A percentile compares a stretch with the other conserved stretches of the same genome.
These are phyloP conservation scores for Dioscorea dumetorum DNA, from an alignment of 106 monocot genomes.

Conservation along the genomic window DNA sequence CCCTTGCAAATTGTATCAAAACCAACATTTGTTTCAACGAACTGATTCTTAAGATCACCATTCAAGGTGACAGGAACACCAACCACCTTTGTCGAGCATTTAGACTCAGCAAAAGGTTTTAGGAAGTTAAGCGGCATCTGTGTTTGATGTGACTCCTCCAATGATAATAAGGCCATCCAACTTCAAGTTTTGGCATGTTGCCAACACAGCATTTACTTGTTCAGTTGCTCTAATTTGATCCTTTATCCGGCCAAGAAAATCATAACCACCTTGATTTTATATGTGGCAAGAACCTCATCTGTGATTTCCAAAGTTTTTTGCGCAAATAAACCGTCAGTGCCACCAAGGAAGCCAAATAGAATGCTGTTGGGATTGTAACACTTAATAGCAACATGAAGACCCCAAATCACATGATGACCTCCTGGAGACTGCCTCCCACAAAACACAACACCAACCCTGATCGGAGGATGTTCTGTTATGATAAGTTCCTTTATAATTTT, in stretches of 20 bases:
- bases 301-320: conserved; percentile 80
- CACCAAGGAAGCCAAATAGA: conserved; percentile 92
- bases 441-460: conserved; percentile 88
- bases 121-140: conserved; percentile 84
- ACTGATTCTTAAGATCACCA: too few relatives aligned
- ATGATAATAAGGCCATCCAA: conserved; percentile 85
- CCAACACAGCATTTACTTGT: conserved; percentile 81
- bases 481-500: conserved; percentile 50
- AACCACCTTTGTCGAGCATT: too few relatives aligned
- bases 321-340: conserved; percentile 83
- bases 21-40: too few relatives aligned
- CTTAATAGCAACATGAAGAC: conserved; percentile 73
- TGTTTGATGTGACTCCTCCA: conserved; percentile 92
- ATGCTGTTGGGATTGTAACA: conserved; percentile 61
- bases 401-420: conserved; percentile 98
- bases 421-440: conserved; percentile 94
- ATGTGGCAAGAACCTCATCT: too few relatives aligned
- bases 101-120: conserved; percentile 76
- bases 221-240: conserved; percentile 86
- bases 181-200: conserved; percentile 59
- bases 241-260: conserved; percentile 77
- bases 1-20: too few relatives aligned
- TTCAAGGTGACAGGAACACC: too few relatives aligned
- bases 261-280: conserved; percentile 88
- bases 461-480: conserved; percentile 51